Percentiles rank a stretch among this genome's conserved stretches.
phyloP scores from a whole-genome alignment of 192 early-diverging fungal genomes.

The Podochytrium sp. region DNA sequence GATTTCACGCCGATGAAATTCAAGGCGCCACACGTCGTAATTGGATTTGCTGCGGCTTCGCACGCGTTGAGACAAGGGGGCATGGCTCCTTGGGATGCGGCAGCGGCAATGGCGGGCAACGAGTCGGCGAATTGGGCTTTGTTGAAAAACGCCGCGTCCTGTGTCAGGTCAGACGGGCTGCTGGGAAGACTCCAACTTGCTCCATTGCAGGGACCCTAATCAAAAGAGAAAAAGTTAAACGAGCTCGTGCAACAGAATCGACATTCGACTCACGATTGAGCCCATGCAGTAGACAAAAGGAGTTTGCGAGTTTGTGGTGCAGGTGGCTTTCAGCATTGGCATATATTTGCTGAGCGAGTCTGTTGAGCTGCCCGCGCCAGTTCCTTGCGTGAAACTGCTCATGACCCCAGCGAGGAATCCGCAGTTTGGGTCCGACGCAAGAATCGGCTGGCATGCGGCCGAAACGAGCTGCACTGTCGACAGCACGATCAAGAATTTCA shows the following conservation, averaged over 20 bases:
- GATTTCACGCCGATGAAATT: background rate
- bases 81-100: background rate
- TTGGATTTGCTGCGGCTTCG: background rate
- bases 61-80: constrained; percentile 1
- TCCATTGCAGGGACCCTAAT: background rate
- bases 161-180: background rate
- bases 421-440: constrained; percentile 7
- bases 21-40: background rate
- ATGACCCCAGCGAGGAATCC: background rate
- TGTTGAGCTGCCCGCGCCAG: background rate
- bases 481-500: no score
- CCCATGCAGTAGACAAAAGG: constrained; percentile 1
- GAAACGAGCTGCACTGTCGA: no score
- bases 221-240: no score
- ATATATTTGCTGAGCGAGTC: background rate
- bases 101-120: background rate
- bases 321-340: background rate
- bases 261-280: no score
- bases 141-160: constrained; percentile 13
- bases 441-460: no score
- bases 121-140: constrained; percentile 7
- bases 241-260: no score
- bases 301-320: background rate
- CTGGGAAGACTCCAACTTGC: background rate
- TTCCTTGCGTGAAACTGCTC: background rate